Base-by-base conservation (phyloP, 1,284 basidiomycete species). In the Sanghuangporus sanghuang region DNA sequence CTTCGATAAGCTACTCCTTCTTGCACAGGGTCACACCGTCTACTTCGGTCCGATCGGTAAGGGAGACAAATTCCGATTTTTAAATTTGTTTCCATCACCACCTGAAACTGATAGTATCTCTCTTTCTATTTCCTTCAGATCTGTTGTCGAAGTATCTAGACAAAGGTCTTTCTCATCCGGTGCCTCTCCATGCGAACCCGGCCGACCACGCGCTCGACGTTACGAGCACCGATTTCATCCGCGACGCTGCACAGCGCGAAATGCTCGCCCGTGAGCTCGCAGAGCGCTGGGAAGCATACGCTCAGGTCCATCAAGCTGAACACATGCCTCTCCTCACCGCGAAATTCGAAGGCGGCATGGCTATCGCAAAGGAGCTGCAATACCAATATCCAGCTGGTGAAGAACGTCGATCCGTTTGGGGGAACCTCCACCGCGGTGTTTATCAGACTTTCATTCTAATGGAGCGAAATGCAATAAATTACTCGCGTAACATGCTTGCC, bases 1-100 rank as follows among this genome's bases (percentile, higher is more conserved):
- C 11, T 89, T 89, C 72, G 81, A 81, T 59, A 78, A 81, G 55
- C 76, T 88, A 7, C 72, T 85, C 38, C 72, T 89, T 12, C 77
- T 90, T 6, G 77, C 84, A 2, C 73, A 76, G 12, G 85, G 86
- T 0, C 74, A 76, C 69, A 76, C 79, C 66, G 59, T 86, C 69
- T 77, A 80, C 73, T 73, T 79, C 74, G 73, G 84, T 64, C 69
- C 76, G 63, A 76, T 75, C 0, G 70, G 74, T 69, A 40, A 44
- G 68, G 12, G 42, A 3, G 67, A 32, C 64, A 12, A n/a, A 48
- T 3, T 38, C 18, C 27, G 16, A 8, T 58, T 18, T 32, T 32
- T 32, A 3, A 32, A 38, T 52, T 23, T 32, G 12, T 8, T 16
- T 21, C 27, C 18, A 18, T 39, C 36, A 5, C n/a, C 12, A 32